Conservation (phyloP, 2,329 filamentous ascomycete genomes). For the Epichloe aotearoae region DNA sequence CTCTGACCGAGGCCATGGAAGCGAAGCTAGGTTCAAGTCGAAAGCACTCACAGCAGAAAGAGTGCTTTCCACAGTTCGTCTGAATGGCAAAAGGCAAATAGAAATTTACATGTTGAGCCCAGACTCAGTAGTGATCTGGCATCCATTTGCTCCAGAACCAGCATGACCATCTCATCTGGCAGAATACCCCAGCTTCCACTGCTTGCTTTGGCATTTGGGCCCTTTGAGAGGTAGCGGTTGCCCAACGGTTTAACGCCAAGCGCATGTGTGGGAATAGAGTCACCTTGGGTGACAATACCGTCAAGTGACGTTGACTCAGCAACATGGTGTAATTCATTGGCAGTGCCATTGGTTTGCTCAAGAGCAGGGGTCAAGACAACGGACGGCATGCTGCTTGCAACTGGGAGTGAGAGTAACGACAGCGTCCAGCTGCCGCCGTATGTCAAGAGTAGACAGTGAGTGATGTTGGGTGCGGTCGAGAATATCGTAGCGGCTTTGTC, state of each 20-base stretch:
- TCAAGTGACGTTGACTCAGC: background rate
- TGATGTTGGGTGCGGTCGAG: background rate
- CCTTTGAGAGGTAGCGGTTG: slow-evolving; percentile 59
- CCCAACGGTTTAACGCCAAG: slow-evolving; percentile 76
- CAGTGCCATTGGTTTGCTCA: background rate
- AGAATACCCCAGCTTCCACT: slow-evolving; percentile 54
- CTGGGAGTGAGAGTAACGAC: background rate
- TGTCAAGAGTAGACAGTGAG: background rate
- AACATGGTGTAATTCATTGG: background rate
- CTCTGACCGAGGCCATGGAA: background rate
- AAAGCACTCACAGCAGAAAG: slow-evolving; percentile 63
- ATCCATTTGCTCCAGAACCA: slow-evolving; percentile 65
- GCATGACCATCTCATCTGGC: slow-evolving; percentile 69
- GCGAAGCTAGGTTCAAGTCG: background rate
- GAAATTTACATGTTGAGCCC: slow-evolving; percentile 67
- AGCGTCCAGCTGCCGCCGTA: background rate
- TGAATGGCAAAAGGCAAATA: slow-evolving; percentile 71
- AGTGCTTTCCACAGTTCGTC: slow-evolving; percentile 85
- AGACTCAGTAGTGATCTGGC: slow-evolving; percentile 46
- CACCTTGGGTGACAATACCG: slow-evolving; percentile 6
- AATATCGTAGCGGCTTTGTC: background rate
- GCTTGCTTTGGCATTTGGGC: slow-evolving; percentile 50
- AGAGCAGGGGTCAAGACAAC: background rate
- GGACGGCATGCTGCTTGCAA: slow-evolving; percentile 3
- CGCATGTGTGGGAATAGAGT: slow-evolving; percentile 62